These are phyloP conservation scores for Schwanniomyces polymorphus DNA, from an alignment of 805 yeast species.

Conservation along the genomic window DNA sequence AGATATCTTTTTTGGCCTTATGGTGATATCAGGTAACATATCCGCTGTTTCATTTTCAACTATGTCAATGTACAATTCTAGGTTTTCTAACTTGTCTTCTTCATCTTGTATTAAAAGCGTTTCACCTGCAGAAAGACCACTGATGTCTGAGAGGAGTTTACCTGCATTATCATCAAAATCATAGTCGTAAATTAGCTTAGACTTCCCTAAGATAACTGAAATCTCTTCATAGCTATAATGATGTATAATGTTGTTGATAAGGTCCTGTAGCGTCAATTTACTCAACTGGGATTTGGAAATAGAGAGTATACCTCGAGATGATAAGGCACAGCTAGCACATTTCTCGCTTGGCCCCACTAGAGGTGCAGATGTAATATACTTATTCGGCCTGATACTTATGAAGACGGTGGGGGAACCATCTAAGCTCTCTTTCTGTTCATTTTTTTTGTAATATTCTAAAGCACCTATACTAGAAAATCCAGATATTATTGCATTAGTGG, in stretches of 20 bases:
- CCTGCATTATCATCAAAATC: slow-evolving; percentile 82
- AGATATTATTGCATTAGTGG: slow-evolving; percentile 93
- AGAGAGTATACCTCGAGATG: slow-evolving; percentile 48
- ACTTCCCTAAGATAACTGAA: slow-evolving; percentile 57
- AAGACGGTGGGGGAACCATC: slow-evolving; percentile 35
- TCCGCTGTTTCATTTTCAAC: slow-evolving; percentile 4
- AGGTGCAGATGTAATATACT: slow-evolving; percentile 64
- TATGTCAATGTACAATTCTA: slow-evolving; percentile 57
- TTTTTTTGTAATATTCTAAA: slow-evolving; percentile 45
- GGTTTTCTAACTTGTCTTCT: slow-evolving; percentile 59
- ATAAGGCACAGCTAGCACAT: slow-evolving; percentile 70
- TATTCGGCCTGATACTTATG: slow-evolving; percentile 50
- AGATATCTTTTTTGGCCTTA: slow-evolving; percentile 12
- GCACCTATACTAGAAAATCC: slow-evolving; percentile 83
- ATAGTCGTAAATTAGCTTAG: slow-evolving; percentile 71
- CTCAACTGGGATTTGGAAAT: slow-evolving; percentile 26
- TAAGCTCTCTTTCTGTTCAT: not conserved
- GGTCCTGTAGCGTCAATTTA: slow-evolving; percentile 41
- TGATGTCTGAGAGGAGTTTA: slow-evolving; percentile 42
- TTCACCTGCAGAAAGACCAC: slow-evolving; percentile 62
- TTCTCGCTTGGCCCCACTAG: slow-evolving; percentile 61
- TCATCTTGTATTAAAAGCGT: slow-evolving; percentile 78
- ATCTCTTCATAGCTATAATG: slow-evolving; percentile 54
- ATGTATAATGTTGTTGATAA: slow-evolving; percentile 50
- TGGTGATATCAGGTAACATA: slow-evolving; percentile 10